Evolutionary conservation across 371 early-diverging fungal genomes (phyloP).

Genomic region (Zychaea mexicana): DNA sequence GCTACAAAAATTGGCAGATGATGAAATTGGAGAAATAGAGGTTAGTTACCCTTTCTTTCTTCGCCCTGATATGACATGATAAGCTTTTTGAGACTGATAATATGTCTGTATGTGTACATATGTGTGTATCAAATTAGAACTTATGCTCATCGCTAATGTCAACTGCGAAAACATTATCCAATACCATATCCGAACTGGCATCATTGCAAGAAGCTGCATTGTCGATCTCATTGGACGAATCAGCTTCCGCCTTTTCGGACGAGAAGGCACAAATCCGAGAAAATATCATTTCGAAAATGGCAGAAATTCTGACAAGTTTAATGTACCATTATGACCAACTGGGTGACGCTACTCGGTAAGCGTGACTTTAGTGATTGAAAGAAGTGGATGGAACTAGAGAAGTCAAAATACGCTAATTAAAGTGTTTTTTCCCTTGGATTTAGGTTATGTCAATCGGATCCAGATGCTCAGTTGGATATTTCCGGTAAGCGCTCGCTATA

Average conservation of each 20-base stretch:
- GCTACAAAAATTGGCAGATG: constrained; percentile 45
- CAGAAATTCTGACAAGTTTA: constrained; percentile 47
- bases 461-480: constrained; percentile 41
- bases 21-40: constrained; percentile 50
- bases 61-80: too few relatives aligned
- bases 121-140: constrained; percentile 11
- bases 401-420: too few relatives aligned
- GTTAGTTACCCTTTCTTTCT: constrained; percentile 8
- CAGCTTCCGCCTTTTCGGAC: constrained; percentile 25
- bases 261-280: constrained; percentile 42
- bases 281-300: constrained; percentile 45
- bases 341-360: constrained; percentile 46
- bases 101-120: background rate
- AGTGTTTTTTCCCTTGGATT: background rate
- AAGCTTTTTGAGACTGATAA: too few relatives aligned
- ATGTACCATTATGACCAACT: constrained; percentile 53
- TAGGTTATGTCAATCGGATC: constrained; percentile 38
- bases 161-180: constrained; percentile 27
- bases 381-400: too few relatives aligned
- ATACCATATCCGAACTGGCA: constrained; percentile 27
- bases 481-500: constrained; percentile 16
- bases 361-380: too few relatives aligned
- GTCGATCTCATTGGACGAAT: constrained; percentile 29
- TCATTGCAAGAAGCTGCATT: constrained; percentile 25
- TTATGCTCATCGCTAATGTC: constrained; percentile 19